Percentiles rank a stretch among this genome's conserved stretches.
These are phyloP conservation scores for Colletotrichum graminicola DNA, from an alignment of 2,329 filamentous ascomycete species.

Conservation along the genomic window DNA sequence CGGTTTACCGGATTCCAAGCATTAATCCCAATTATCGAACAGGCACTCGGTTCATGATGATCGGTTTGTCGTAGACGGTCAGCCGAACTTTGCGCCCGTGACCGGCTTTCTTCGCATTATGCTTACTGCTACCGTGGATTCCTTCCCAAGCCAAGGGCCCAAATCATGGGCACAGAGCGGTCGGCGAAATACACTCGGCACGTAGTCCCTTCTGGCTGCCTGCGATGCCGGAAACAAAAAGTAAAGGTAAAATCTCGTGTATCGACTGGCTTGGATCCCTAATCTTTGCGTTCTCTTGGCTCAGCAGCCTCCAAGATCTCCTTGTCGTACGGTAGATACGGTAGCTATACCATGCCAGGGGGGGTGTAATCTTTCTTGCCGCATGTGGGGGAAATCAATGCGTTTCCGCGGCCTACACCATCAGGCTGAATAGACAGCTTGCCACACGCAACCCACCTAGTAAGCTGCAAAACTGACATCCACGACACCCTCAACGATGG, in stretches of 20 bases:
- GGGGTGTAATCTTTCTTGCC: background rate
- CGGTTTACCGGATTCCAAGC: background rate
- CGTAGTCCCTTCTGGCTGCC: slow-evolving; percentile 17
- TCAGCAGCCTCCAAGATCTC: background rate
- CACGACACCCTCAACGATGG: background rate
- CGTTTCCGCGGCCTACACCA: background rate
- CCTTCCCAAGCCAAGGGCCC: background rate
- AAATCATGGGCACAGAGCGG: background rate
- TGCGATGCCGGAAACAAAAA: slow-evolving; percentile 27
- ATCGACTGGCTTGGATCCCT: background rate
- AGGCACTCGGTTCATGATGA: background rate
- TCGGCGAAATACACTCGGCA: slow-evolving; percentile 6
- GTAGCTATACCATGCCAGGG: background rate
- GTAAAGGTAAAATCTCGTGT: slow-evolving; percentile 12
- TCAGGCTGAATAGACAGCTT: background rate
- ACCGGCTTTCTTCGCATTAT: slow-evolving; percentile 4
- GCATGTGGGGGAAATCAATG: slow-evolving; percentile 5
- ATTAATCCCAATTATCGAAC: background rate
- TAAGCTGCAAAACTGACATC: background rate
- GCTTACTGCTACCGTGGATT: background rate
- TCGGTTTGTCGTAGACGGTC: background rate
- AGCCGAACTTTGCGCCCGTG: background rate
- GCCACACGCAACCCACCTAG: background rate
- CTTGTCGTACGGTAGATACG: background rate
- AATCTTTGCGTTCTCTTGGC: background rate